Evolutionary conservation across 192 early-diverging fungal species (phyloP), one percentile per base, ranked within the genome.

Genomic region (Podila epigama): DNA sequence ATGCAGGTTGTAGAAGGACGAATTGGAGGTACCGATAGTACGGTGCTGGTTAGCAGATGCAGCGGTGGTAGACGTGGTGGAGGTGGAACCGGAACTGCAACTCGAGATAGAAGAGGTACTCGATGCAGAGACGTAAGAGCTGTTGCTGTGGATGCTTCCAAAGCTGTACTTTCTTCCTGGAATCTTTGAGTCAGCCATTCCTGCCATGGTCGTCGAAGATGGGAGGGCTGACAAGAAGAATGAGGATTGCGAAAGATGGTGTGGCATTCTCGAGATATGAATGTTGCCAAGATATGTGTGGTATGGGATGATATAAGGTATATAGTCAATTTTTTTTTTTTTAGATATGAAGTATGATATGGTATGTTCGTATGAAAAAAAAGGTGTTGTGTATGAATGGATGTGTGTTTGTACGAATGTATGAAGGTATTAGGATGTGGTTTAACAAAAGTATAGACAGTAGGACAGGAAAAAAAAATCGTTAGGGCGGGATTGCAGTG

Each of bases 1-100:
- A 33, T 64, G 60, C 5, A 75, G 72, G 65, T 62, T 75, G 35
- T 75, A 75, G 44, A 75, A 75, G 35, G 71, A 67, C 27, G 53
- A 56, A 7, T n/a, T 27, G 12, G 20, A 16, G 1, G 10, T 20
- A 20, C 58, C 40, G 12, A n/a, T 40, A 12, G 25, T 25, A 41
- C 42, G n/a, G 32, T n/a, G n/a, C n/a, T n/a, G n/a, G n/a, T n/a
- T n/a, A n/a, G n/a, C n/a, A n/a, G n/a, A n/a, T n/a, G n/a, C n/a
- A n/a, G n/a, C n/a, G n/a, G n/a, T n/a, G n/a, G n/a, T n/a, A n/a
- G n/a, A n/a, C n/a, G n/a, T 60, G 35, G 51, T 64, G 51, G 20
- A 15, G 32, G 25, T 39, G 51, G 57, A 60, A 36, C 66, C 60
- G 28, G 31, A 29, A 36, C 56, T 50, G 42, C 50, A n/a, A n/a